Evolutionary conservation across 2,329 filamentous ascomycete species (phyloP).

Genomic region (Alternaria hordeiaustralica): DNA sequence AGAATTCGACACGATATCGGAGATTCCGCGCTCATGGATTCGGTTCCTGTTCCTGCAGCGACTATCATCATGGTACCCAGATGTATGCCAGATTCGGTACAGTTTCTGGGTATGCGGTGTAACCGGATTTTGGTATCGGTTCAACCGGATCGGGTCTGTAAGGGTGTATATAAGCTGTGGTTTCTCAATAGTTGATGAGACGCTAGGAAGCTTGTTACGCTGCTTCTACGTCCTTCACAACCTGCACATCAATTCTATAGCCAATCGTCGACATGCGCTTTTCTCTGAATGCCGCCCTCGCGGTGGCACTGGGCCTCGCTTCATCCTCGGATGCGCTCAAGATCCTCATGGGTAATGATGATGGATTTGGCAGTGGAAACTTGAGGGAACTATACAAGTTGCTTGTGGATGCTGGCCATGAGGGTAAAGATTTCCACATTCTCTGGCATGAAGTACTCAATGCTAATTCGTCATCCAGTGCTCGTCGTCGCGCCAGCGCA

Average conservation of each 20-base stretch:
- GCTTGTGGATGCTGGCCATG: slow-evolving; percentile 36
- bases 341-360: slow-evolving; percentile 50
- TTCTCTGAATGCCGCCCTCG: slow-evolving; percentile 19
- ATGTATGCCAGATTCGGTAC: background rate
- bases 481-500: slow-evolving; percentile 52
- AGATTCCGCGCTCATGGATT: background rate
- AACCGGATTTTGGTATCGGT: background rate
- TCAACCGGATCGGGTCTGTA: background rate
- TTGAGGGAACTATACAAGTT: slow-evolving; percentile 43
- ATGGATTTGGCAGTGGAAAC: slow-evolving; percentile 49
- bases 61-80: background rate
- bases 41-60: slow-evolving; percentile 11
- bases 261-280: slow-evolving; percentile 20
- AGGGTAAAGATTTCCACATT: slow-evolving; percentile 14
- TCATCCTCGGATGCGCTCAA: slow-evolving; percentile 31
- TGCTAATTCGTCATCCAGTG: slow-evolving; percentile 29
- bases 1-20: slow-evolving; percentile 5
- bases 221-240: background rate
- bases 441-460: too few species aligned
- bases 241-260: background rate
- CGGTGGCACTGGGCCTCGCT: slow-evolving; percentile 24
- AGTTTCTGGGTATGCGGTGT: background rate
- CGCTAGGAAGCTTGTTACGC: background rate
- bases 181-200: background rate
- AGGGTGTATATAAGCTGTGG: background rate